Evolutionary conservation across 2,329 filamentous ascomycete genomes (phyloP).

Genomic region (Ascochyta lentis): DNA sequence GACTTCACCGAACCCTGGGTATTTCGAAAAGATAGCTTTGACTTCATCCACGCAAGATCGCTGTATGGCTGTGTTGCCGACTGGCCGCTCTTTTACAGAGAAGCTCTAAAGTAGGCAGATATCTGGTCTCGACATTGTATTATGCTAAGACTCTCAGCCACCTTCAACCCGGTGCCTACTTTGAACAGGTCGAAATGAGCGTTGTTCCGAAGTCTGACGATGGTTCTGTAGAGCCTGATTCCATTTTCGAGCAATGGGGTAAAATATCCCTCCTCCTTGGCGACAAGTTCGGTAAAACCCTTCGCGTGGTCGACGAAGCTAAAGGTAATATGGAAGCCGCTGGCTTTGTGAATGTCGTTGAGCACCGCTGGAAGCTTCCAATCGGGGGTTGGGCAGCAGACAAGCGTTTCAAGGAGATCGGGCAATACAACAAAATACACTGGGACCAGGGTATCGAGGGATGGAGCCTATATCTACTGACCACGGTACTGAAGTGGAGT

Average conservation of each 20-base stretch:
- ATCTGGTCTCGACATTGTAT: neutral
- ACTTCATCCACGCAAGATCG: slow-evolving; percentile 30
- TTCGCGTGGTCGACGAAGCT: slow-evolving; percentile 47
- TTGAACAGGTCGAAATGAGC: slow-evolving; percentile 37
- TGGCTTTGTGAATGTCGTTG: slow-evolving; percentile 61
- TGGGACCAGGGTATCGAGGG: slow-evolving; percentile 40
- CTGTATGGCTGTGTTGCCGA: slow-evolving; percentile 30
- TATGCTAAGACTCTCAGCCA: slow-evolving; percentile 17
- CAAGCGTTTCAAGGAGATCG: slow-evolving; percentile 60
- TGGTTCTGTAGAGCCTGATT: slow-evolving; percentile 29
- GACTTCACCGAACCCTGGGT: slow-evolving; percentile 42
- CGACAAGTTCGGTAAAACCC: slow-evolving; percentile 42
- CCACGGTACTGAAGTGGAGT: slow-evolving; percentile 45
- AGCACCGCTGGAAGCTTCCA: slow-evolving; percentile 51
- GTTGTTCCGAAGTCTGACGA: slow-evolving; percentile 35
- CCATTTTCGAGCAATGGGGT: slow-evolving; percentile 35
- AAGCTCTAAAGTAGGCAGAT: slow-evolving; percentile 29
- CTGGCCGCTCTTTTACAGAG: slow-evolving; percentile 31
- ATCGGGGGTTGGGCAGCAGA: slow-evolving; percentile 35
- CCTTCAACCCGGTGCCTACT: slow-evolving; percentile 40
- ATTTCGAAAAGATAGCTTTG: slow-evolving; percentile 31
- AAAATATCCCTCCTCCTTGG: slow-evolving; percentile 37
- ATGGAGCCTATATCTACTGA: slow-evolving; percentile 34
- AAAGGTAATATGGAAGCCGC: slow-evolving; percentile 56
- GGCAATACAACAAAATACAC: slow-evolving; percentile 41